These are phyloP conservation scores for Tuber indicum DNA, from an alignment of 495 filamentous ascomycete species.

Conservation along the genomic window DNA sequence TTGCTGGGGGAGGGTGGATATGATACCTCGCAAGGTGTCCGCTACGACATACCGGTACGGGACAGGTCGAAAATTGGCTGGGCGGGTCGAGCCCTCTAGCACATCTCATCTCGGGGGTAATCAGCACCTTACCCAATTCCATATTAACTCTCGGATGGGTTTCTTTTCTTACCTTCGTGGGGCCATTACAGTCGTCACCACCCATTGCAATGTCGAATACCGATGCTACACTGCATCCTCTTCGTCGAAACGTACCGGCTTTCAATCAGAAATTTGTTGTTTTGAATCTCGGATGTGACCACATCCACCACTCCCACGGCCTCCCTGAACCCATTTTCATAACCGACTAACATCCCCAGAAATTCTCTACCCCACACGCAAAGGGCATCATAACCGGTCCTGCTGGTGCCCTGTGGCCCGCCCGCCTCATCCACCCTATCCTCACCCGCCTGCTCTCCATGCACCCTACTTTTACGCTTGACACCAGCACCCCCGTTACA, in stretches of 20 bases:
- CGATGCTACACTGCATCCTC: not conserved
- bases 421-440: slow-evolving; percentile 46
- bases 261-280: not conserved
- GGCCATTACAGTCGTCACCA: not conserved
- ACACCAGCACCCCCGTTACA: slow-evolving; percentile 44
- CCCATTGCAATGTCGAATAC: not conserved
- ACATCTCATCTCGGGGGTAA: not conserved
- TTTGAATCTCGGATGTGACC: not conserved
- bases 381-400: slow-evolving; percentile 43
- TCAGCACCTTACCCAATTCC: too few species aligned
- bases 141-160: not conserved
- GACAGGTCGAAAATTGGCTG: not conserved
- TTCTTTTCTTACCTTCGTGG: not conserved
- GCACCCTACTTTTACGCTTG: slow-evolving; percentile 42
- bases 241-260: not conserved
- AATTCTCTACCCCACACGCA: slow-evolving; percentile 39
- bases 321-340: not conserved
- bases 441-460: slow-evolving; percentile 42
- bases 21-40: not conserved
- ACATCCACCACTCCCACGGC: not conserved
- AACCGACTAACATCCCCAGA: slow-evolving; percentile 18
- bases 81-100: not conserved
- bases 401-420: slow-evolving; percentile 47
- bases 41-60: not conserved
- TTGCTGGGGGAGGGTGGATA: not conserved